Percentiles rank a stretch among this genome's conserved stretches.
Conservation (phyloP, 192 early-diverging fungal species). For the Thoreauomyces humboldtii region DNA sequence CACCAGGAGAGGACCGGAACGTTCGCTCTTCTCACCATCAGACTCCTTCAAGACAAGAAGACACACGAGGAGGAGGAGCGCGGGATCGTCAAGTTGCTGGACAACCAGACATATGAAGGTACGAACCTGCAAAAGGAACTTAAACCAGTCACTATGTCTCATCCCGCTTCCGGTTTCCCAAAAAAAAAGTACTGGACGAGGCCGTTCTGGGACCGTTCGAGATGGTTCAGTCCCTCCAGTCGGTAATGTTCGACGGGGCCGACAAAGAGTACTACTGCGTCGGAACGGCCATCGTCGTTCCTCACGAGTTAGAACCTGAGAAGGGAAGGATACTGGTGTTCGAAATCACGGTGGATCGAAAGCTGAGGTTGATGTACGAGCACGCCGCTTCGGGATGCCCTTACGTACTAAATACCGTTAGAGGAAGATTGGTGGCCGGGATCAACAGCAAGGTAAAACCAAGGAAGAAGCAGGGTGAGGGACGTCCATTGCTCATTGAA, state of each 20-base stretch:
- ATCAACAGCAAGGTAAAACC: constrained; percentile 60
- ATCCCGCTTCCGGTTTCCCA: too few species aligned
- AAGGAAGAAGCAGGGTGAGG: too few species aligned
- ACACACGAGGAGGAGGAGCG: constrained; percentile 40
- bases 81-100: constrained; percentile 63
- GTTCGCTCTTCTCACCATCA: constrained; percentile 61
- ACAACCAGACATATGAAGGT: constrained; percentile 74
- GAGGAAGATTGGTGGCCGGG: constrained; percentile 64
- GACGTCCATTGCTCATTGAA: background rate
- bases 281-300: constrained; percentile 36
- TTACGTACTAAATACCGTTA: constrained; percentile 56
- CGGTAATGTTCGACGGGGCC: background rate
- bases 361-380: constrained; percentile 51
- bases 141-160: background rate
- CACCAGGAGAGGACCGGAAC: constrained; percentile 53
- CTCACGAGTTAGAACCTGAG: constrained; percentile 60
- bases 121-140: too few species aligned
- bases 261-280: constrained; percentile 12
- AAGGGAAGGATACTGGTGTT: constrained; percentile 74
- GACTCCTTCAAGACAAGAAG: constrained; percentile 30
- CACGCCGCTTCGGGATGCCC: constrained; percentile 62
- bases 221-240: constrained; percentile 14
- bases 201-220: constrained; percentile 13
- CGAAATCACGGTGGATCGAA: constrained; percentile 41
- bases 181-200: constrained; percentile 16